A percentile compares a stretch with the other conserved stretches of the same genome.
These are phyloP conservation scores for Cercospora sesami DNA, from an alignment of 2,329 filamentous ascomycete genomes.

Conservation along the genomic window DNA sequence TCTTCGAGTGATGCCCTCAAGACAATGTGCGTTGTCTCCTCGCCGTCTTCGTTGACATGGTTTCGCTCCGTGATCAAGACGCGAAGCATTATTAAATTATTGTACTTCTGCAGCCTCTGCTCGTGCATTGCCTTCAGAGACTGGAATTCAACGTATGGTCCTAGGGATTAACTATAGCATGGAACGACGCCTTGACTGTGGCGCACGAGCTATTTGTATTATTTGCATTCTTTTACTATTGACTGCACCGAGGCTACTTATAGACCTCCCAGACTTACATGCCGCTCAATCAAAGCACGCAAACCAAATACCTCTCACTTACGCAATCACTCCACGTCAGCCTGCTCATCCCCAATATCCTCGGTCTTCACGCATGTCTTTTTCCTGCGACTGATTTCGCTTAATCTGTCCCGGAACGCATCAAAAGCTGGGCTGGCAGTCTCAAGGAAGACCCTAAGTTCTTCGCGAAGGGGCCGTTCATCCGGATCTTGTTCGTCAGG, in stretches of 20 bases:
- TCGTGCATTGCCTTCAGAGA: background rate
- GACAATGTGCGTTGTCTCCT: no score
- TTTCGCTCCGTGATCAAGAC: background rate
- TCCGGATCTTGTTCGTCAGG: background rate
- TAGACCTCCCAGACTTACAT: background rate
- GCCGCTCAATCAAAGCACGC: background rate
- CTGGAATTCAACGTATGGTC: no score
- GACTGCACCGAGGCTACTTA: background rate
- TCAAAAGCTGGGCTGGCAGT: background rate
- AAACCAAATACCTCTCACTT: background rate
- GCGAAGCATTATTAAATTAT: background rate
- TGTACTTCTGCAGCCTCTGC: background rate
- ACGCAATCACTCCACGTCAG: background rate
- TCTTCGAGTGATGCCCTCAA: no score
- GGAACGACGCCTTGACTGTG: background rate
- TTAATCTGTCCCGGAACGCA: background rate
- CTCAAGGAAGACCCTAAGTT: background rate
- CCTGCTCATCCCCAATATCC: background rate
- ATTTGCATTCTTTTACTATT: background rate
- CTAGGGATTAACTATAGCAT: no score
- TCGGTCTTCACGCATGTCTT: background rate
- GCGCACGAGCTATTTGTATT: background rate
- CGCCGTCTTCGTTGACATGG: no score
- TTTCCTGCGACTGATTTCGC: background rate
- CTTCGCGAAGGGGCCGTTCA: background rate